Conservation (phyloP, 129 eudicot genomes). For the Heracleum sosnowskyi region DNA sequence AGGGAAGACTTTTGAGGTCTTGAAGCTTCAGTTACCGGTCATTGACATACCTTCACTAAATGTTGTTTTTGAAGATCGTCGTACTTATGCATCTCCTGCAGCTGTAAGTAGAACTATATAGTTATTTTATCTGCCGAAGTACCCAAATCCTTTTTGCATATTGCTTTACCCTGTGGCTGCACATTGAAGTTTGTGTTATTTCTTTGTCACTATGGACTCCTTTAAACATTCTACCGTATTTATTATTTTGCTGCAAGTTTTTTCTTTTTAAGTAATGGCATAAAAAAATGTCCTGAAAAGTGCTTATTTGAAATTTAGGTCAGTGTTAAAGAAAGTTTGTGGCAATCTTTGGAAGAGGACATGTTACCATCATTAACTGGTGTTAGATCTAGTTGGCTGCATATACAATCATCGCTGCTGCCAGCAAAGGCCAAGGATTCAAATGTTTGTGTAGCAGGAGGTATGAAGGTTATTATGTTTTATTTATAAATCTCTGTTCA, state of each 20-base stretch:
- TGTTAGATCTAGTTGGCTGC: conserved; percentile 72
- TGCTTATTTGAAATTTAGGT: conserved; percentile 30
- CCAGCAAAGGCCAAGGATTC: conserved; percentile 58
- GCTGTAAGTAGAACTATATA: conserved; percentile 59
- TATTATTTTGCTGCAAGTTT: background rate
- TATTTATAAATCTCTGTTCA: background rate
- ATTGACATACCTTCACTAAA: conserved; percentile 54
- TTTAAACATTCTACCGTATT: background rate
- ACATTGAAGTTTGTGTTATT: background rate
- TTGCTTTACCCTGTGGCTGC: background rate
- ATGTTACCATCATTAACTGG: conserved; percentile 63
- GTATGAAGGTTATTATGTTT: conserved; percentile 50
- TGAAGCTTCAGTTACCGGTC: conserved; percentile 77
- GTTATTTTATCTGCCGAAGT: background rate
- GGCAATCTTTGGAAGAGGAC: conserved; percentile 85
- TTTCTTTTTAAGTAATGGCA: background rate
- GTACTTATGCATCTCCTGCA: conserved; percentile 78
- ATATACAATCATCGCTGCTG: conserved; percentile 58
- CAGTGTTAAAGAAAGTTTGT: conserved; percentile 63
- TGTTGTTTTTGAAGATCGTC: conserved; percentile 89
- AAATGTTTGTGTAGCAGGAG: conserved; percentile 95
- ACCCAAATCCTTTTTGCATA: background rate
- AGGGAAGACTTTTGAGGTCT: conserved; percentile 73
- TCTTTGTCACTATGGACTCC: background rate
- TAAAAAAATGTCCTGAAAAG: conserved; percentile 10